A percentile compares a stretch with the other conserved stretches of the same genome.
Conservation (phyloP, 768 basidiomycete species). For the Dentipellis sp. region DNA sequence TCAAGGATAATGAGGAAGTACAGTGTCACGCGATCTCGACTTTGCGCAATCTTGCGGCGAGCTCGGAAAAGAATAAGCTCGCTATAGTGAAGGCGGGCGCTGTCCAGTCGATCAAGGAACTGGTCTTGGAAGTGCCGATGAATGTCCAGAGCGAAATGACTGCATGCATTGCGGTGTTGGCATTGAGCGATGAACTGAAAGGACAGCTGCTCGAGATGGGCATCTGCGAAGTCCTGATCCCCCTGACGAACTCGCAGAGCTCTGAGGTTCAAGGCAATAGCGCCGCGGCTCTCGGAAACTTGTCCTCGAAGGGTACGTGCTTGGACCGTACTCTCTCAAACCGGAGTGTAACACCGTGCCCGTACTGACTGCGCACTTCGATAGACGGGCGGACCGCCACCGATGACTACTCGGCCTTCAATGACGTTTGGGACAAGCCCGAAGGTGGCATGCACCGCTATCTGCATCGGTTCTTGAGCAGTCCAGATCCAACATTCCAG, state of each 20-base stretch:
- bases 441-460: slow-evolving; percentile 97
- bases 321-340: not conserved
- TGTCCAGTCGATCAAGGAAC: slow-evolving; percentile 91
- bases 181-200: slow-evolving; percentile 94
- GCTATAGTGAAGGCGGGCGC: slow-evolving; percentile 98
- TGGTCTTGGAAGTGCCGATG: slow-evolving; percentile 91
- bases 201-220: slow-evolving; percentile 97
- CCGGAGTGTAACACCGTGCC: not conserved
- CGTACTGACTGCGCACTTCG: slow-evolving; percentile 1
- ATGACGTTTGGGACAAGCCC: slow-evolving; percentile 96
- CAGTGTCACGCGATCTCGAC: slow-evolving; percentile 99
- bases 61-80: slow-evolving; percentile 95
- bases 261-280: slow-evolving; percentile 99
- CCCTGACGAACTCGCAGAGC: slow-evolving; percentile 90
- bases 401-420: slow-evolving; percentile 95
- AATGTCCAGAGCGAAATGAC: slow-evolving; percentile 99
- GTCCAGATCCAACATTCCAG: slow-evolving; percentile 94
- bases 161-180: slow-evolving; percentile 93
- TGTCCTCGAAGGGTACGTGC: slow-evolving; percentile 84
- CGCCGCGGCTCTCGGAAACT: slow-evolving; percentile 93
- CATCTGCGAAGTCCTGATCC: slow-evolving; percentile 94
- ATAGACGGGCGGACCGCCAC: slow-evolving; percentile 67
- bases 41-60: slow-evolving; percentile 90
- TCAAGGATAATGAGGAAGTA: slow-evolving; percentile 99
- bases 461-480: slow-evolving; percentile 87